Conservation (phyloP, 768 basidiomycete species). For the Tricholoma sp. region DNA sequence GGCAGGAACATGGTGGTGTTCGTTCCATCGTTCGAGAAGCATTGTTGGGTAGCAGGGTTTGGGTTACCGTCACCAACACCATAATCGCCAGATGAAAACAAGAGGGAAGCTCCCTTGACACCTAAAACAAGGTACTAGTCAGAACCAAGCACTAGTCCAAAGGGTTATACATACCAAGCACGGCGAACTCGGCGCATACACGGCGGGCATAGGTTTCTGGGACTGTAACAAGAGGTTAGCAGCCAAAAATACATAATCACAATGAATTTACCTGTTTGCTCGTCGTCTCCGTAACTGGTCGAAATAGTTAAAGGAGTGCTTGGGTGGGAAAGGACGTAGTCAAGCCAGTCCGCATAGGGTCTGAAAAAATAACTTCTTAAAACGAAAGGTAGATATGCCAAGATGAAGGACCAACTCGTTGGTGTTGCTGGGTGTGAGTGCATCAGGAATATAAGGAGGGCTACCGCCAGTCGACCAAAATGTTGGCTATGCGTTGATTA, state of each 20-base stretch:
- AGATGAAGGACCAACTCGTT: conserved; percentile 24
- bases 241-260: background rate
- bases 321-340: conserved; percentile 43
- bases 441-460: conserved; percentile 54
- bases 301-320: conserved; percentile 57
- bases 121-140: conserved; percentile 19
- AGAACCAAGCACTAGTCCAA: background rate
- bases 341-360: conserved; percentile 48
- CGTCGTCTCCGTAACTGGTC: conserved; percentile 69
- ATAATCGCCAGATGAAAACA: conserved; percentile 52
- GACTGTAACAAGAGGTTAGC: conserved; percentile 31
- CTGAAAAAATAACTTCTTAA: conserved; percentile 7
- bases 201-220: conserved; percentile 41
- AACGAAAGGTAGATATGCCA: background rate
- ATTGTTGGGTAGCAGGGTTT: conserved; percentile 37
- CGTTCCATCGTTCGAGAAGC: conserved; percentile 44
- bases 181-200: conserved; percentile 45
- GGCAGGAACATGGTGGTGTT: conserved; percentile 40
- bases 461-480: conserved; percentile 61
- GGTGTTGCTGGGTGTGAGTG: conserved; percentile 29
- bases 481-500: conserved; percentile 25
- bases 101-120: conserved; percentile 46
- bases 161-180: conserved; percentile 32
- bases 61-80: conserved; percentile 51
- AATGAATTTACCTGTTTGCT: conserved; percentile 50